These are phyloP conservation scores for Dothidotthia symphoricarpi DNA, from an alignment of 2,329 filamentous ascomycete species.

Conservation along the genomic window DNA sequence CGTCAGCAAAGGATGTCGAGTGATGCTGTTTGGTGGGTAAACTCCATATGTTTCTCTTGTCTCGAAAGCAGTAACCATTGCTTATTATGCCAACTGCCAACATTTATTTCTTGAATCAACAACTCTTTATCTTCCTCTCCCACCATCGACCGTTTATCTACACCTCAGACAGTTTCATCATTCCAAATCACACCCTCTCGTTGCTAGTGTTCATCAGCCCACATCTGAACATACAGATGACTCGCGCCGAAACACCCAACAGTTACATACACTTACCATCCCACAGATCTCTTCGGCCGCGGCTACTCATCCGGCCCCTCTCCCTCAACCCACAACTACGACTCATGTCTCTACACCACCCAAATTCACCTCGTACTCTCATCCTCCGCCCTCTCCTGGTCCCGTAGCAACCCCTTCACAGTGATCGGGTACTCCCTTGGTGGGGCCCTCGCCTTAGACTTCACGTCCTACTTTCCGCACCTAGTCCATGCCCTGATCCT, in stretches of 20 bases:
- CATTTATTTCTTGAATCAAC: no score
- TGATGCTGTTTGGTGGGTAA: slow-evolving; percentile 69
- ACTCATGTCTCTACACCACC: slow-evolving; percentile 68
- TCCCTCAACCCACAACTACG: slow-evolving; percentile 60
- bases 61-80: no score
- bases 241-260: no score
- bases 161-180: no score
- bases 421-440: slow-evolving; percentile 79
- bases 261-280: slow-evolving; percentile 7
- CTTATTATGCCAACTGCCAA: no score
- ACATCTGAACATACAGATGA: no score
- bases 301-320: slow-evolving; percentile 73
- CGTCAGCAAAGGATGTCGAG: slow-evolving; percentile 65
- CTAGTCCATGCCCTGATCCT: slow-evolving; percentile 70
- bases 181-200: no score
- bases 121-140: no score
- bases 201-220: no score
- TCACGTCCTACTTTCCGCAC: slow-evolving; percentile 66
- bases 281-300: slow-evolving; percentile 67
- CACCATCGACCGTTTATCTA: no score
- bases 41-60: slow-evolving; percentile 3
- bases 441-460: slow-evolving; percentile 69
- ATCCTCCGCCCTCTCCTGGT: slow-evolving; percentile 60
- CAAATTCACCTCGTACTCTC: slow-evolving; percentile 70
- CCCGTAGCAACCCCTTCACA: slow-evolving; percentile 63